These are phyloP conservation scores for Phyllosticta paracitricarpa DNA, from an alignment of 2,329 filamentous ascomycete genomes.

Conservation along the genomic window DNA sequence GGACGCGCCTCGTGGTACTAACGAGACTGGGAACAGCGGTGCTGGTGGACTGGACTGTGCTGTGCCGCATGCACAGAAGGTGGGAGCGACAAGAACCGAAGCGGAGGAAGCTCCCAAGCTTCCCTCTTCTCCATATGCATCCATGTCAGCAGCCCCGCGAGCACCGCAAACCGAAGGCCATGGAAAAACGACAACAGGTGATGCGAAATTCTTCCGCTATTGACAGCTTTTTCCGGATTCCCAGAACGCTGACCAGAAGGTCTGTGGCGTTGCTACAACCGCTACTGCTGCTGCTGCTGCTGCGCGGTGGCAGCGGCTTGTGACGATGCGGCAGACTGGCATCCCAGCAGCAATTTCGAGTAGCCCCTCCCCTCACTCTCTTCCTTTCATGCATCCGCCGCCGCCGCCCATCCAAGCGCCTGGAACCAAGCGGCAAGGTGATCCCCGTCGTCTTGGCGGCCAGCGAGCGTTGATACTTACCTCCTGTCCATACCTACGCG, in stretches of 20 bases:
- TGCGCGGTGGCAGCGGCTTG: too few relatives aligned
- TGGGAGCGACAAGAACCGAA: neutral
- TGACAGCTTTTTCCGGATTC: too few relatives aligned
- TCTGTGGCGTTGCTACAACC: too few relatives aligned
- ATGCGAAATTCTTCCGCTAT: too few relatives aligned
- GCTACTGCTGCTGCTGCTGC: too few relatives aligned
- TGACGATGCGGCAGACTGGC: neutral
- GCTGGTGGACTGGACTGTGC: neutral
- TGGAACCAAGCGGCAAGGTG: neutral
- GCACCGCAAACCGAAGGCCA: neutral
- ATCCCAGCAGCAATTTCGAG: neutral
- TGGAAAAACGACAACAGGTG: too few relatives aligned
- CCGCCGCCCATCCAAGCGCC: neutral
- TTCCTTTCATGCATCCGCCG: neutral
- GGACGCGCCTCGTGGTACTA: neutral
- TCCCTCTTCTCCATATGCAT: neutral
- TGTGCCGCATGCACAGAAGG: neutral
- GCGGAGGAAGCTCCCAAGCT: neutral
- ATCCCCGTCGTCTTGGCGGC: neutral
- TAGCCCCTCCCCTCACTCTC: neutral
- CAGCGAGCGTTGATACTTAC: neutral
- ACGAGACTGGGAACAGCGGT: neutral
- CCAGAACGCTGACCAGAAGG: too few relatives aligned
- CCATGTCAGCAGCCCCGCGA: neutral
- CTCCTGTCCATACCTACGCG: neutral